Evolutionary conservation across 1,284 basidiomycete genomes (phyloP).

Genomic region (Phenoliferia sp.): DNA sequence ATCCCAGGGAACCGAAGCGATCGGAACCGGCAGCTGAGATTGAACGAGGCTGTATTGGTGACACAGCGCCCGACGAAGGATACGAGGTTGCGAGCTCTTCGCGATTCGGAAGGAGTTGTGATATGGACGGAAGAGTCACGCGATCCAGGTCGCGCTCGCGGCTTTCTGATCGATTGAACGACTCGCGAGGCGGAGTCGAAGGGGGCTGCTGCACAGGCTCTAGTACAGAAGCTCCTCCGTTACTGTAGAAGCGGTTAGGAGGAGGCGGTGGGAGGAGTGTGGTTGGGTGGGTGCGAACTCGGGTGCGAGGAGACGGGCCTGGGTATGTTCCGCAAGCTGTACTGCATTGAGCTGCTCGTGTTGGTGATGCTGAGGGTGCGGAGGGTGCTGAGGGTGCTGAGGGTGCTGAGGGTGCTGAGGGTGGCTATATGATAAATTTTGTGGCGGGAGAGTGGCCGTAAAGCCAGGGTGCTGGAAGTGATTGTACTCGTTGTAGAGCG

Average conservation of each 20-base stretch:
- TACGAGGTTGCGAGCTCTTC: background rate
- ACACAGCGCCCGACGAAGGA: too few relatives aligned
- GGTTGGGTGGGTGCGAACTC: background rate
- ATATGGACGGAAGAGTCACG: constrained; percentile 6
- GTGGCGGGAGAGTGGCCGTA: background rate
- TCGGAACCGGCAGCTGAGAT: too few relatives aligned
- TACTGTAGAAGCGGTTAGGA: background rate
- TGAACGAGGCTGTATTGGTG: too few relatives aligned
- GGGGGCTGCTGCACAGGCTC: background rate
- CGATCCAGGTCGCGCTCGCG: background rate
- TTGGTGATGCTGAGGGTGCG: background rate
- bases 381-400: background rate
- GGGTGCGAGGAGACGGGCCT: background rate
- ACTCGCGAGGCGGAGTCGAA: background rate
- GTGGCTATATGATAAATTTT: background rate
- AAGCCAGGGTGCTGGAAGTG: background rate
- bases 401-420: background rate
- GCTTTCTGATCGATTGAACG: background rate
- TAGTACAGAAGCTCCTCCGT: too few relatives aligned
- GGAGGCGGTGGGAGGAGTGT: background rate
- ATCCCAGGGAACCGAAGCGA: too few relatives aligned
- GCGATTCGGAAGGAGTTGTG: constrained; percentile 1
- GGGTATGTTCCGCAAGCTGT: background rate
- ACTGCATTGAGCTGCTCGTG: background rate
- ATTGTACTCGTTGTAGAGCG: background rate